These are phyloP conservation scores for Penicillium sp. DNA, from an alignment of 2,329 filamentous ascomycete genomes.

Conservation along the genomic window DNA sequence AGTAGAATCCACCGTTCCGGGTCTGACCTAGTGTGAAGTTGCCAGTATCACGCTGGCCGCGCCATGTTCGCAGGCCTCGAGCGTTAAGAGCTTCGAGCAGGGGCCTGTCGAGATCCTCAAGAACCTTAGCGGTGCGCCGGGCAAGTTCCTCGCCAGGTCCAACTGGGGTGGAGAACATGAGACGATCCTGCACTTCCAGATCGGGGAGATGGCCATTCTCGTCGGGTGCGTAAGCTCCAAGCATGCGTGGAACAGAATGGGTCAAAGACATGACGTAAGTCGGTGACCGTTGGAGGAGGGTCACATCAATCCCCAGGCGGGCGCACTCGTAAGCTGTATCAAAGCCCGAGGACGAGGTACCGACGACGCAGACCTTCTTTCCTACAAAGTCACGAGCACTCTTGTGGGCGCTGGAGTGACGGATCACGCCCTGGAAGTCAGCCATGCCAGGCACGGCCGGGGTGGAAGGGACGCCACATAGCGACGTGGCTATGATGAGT, in stretches of 20 bases:
- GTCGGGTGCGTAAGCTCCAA: slow-evolving; percentile 23
- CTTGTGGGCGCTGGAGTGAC: slow-evolving; percentile 22
- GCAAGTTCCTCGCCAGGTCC: slow-evolving; percentile 18
- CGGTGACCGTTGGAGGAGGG: slow-evolving; percentile 29
- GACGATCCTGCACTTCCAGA: slow-evolving; percentile 3
- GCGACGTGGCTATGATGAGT: slow-evolving; percentile 24
- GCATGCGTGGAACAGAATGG: slow-evolving; percentile 23
- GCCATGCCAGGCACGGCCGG: slow-evolving; percentile 31
- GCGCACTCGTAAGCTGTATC: slow-evolving; percentile 28
- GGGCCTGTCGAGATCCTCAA: slow-evolving; percentile 21
- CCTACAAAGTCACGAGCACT: slow-evolving; percentile 24
- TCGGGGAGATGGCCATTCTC: slow-evolving; percentile 10
- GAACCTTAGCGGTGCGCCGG: slow-evolving; percentile 17
- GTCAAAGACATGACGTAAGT: slow-evolving; percentile 33
- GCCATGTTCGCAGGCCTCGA: slow-evolving; percentile 30
- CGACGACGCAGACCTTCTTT: slow-evolving; percentile 29
- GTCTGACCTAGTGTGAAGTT: slow-evolving; percentile 27
- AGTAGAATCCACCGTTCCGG: slow-evolving; percentile 32
- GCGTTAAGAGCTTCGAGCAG: slow-evolving; percentile 23
- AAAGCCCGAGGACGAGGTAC: slow-evolving; percentile 29
- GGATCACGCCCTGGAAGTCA: slow-evolving; percentile 21
- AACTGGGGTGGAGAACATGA: slow-evolving; percentile 12
- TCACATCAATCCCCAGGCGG: slow-evolving; percentile 25
- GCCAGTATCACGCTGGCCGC: slow-evolving; percentile 36
- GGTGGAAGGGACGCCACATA: slow-evolving; percentile 24